Evolutionary conservation across 2,329 filamentous ascomycete species (phyloP).

Genomic region (Hypoxylon sp.): DNA sequence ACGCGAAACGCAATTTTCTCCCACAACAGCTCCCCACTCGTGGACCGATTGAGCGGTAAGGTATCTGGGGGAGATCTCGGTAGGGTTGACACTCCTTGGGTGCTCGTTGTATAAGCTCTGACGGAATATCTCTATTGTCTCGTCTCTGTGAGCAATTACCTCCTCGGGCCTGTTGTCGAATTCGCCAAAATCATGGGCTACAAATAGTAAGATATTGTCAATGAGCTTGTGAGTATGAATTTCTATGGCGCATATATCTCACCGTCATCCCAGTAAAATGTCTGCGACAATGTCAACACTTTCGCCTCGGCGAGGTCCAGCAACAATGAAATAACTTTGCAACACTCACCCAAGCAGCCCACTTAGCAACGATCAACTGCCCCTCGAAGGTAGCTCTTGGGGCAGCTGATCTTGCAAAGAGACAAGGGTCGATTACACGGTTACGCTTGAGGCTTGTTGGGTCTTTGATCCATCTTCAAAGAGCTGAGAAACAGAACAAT

Average conservation of each 20-base stretch:
- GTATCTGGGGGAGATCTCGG: constrained; percentile 1
- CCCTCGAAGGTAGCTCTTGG: constrained; percentile 4
- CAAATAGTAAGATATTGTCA: not conserved
- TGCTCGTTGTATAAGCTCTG: constrained; percentile 7
- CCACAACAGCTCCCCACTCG: constrained; percentile 14
- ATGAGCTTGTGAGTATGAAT: not conserved
- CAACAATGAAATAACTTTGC: not conserved
- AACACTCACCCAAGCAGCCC: constrained; percentile 18
- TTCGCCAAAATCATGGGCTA: constrained; percentile 25
- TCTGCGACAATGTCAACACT: not conserved
- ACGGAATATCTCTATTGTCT: constrained; percentile 16
- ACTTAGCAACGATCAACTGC: constrained; percentile 6
- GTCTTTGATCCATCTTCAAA: constrained; percentile 17
- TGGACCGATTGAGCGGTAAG: constrained; percentile 17
- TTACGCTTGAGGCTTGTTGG: constrained; percentile 21
- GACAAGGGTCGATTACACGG: constrained; percentile 15
- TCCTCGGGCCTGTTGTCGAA: constrained; percentile 17
- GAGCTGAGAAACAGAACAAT: not conserved
- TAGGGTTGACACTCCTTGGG: constrained; percentile 3
- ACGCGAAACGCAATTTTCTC: constrained; percentile 17
- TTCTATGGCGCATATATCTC: not conserved
- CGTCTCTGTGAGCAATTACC: constrained; percentile 5
- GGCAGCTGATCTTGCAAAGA: constrained; percentile 14
- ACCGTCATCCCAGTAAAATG: constrained; percentile 25
- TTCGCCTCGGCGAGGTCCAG: not conserved